Evolutionary conservation across 2,329 filamentous ascomycete species (phyloP), one percentile per base, ranked within the genome.

Genomic region (Parafenestella ontariensis): DNA sequence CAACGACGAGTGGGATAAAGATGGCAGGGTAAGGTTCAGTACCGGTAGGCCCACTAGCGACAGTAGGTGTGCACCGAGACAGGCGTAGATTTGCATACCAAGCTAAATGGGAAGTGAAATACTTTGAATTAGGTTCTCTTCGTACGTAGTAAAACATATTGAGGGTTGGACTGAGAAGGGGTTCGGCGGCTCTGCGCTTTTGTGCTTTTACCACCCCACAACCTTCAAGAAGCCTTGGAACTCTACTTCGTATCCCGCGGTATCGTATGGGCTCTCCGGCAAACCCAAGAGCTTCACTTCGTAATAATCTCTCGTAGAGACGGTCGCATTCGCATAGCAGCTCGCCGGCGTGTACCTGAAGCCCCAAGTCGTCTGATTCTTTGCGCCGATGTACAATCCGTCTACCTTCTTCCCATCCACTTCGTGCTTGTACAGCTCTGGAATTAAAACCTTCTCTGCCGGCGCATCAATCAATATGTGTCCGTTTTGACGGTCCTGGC

Each of bases 281-380:
- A 56, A 44, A 9, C 44, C 52, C 46, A 54, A 36, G 2, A 59
- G 33, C 40, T 56, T 56, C 11, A 43, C 56, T 28, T 50, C 48
- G n/a, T 48, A 45, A 18, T 40, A 56, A n/a, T 45, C 48, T 39
- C 34, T 37, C 5, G 20, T 40, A 4, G 31, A 18, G 10, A 29
- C 40, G 29, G 36, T 44, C 20, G 37, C 52, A 43, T 49, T 37
- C 11, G 34, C 47, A 28, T 31, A 24, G 36, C 53, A 56, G 5
- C 15, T 56, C n/a, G 29, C 28, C 36, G 46, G 24, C 26, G 31
- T 37, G 39, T 54, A 61, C 20, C 28, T 3, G 46, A 61, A 61
- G 2, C 52, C 56, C 59, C 59, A 61, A 4, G 52, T 61, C 36
- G 55, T 61, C 44, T 49, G 28, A 28, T 52, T 52, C 42, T 36